Evolutionary conservation across 192 early-diverging fungal genomes (phyloP).

Genomic region (Coemansia sp.): DNA sequence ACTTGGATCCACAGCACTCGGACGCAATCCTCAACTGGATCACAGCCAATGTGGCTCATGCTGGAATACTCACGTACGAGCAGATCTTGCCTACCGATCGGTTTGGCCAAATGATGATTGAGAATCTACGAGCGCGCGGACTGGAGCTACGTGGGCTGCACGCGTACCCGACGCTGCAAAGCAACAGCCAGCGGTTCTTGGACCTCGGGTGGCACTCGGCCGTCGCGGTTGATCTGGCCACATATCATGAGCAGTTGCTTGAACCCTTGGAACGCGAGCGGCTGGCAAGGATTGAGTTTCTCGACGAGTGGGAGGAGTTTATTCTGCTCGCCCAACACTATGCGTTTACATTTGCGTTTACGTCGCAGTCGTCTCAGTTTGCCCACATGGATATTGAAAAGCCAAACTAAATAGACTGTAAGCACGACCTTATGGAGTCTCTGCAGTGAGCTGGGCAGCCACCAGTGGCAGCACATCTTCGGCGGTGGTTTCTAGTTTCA

Average conservation of each 20-base stretch:
- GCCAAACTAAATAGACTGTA: too few relatives aligned
- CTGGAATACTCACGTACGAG: conserved; percentile 80
- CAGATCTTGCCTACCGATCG: conserved; percentile 87
- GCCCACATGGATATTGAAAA: conserved; percentile 1
- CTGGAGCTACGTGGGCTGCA: conserved; percentile 77
- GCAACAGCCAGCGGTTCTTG: conserved; percentile 67
- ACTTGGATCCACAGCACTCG: conserved; percentile 67
- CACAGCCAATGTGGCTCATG: conserved; percentile 43
- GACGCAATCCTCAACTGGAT: conserved; percentile 73
- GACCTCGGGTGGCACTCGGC: conserved; percentile 59
- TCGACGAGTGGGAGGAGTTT: conserved; percentile 95
- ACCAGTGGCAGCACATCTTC: conserved; percentile 34
- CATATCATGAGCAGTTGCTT: conserved; percentile 28
- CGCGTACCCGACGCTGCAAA: conserved; percentile 69
- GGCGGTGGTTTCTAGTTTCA: conserved; percentile 29
- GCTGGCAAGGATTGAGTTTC: conserved; percentile 71
- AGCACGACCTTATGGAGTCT: too few relatives aligned
- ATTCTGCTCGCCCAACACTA: conserved; percentile 78
- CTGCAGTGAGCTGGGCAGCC: conserved; percentile 4
- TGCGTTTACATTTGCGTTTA: conserved; percentile 73
- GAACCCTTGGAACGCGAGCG: conserved; percentile 41
- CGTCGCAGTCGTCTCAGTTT: conserved; percentile 10
- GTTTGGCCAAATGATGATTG: conserved; percentile 91
- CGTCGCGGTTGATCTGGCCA: conserved; percentile 57
- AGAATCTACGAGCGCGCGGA: conserved; percentile 73